These are phyloP conservation scores for Picea mariana DNA, from an alignment of 83 land plant species.

Conservation along the genomic window DNA sequence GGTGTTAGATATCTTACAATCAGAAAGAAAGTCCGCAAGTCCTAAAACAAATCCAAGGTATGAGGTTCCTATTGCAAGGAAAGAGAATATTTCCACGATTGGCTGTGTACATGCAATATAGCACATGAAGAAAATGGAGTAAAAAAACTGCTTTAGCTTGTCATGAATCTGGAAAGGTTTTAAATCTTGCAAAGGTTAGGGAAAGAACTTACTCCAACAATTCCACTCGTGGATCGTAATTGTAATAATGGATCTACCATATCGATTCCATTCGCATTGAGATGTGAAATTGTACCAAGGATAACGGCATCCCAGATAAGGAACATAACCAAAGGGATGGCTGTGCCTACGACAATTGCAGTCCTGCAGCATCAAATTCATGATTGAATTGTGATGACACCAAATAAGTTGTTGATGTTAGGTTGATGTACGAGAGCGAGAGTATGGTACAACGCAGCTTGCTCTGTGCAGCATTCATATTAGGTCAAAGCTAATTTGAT, in stretches of 20 bases:
- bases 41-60: conserved; percentile 96
- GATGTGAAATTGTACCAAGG: conserved; percentile 65
- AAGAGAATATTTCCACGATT: conserved; percentile 78
- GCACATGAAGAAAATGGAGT: neutral
- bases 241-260: conserved; percentile 71
- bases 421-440: neutral
- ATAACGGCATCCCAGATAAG: conserved; percentile 96
- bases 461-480: neutral
- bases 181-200: neutral
- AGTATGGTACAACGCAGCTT: neutral
- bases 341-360: conserved; percentile 89
- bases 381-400: neutral
- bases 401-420: neutral
- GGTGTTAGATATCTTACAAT: conserved; percentile 64
- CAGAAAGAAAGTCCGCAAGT: conserved; percentile 87
- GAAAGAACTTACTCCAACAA: conserved; percentile 73
- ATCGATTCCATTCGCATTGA: conserved; percentile 17
- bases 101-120: conserved; percentile 56
- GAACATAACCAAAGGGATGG: conserved; percentile 86
- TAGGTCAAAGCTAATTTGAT: neutral
- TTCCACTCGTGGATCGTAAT: conserved; percentile 68
- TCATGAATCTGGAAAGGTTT: neutral
- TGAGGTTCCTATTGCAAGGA: conserved; percentile 91
- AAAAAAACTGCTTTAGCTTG: neutral
- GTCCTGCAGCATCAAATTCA: conserved; percentile 51